Percentiles rank a stretch among this genome's conserved stretches.
Evolutionary conservation across 2,329 filamentous ascomycete genomes (phyloP).

Genomic region (Metarhizium anisopliae): DNA sequence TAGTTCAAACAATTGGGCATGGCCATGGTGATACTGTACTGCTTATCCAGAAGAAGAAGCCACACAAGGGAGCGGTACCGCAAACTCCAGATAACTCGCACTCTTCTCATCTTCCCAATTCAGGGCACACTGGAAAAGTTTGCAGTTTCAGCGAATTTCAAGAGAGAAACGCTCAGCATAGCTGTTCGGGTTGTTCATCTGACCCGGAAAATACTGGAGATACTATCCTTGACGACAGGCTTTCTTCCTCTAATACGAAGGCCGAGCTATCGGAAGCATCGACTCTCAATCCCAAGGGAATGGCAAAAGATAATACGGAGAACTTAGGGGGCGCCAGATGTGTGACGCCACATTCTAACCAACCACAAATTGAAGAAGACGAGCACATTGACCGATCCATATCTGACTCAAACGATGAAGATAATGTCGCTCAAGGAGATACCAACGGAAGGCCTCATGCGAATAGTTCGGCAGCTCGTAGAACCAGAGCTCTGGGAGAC

Average conservation of each 20-base stretch:
- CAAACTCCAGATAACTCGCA: background rate
- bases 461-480: background rate
- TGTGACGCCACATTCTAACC: background rate
- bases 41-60: background rate
- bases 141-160: background rate
- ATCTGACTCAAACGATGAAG: background rate
- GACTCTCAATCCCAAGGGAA: background rate
- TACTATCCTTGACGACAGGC: background rate
- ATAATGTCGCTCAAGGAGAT: background rate
- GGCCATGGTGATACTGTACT: background rate
- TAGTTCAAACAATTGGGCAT: background rate
- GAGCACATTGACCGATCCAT: background rate
- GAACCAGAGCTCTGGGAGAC: background rate
- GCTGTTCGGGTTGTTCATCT: no score
- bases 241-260: background rate
- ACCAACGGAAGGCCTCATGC: background rate
- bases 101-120: background rate
- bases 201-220: background rate
- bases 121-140: background rate
- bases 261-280: background rate
- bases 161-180: background rate
- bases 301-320: background rate
- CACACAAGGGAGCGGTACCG: background rate
- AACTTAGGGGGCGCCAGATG: background rate
- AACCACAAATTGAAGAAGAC: background rate